Evolutionary conservation across 1,284 basidiomycete species (phyloP), one percentile per base, ranked within the genome.

Genomic region (Moesziomyces aphidis): DNA sequence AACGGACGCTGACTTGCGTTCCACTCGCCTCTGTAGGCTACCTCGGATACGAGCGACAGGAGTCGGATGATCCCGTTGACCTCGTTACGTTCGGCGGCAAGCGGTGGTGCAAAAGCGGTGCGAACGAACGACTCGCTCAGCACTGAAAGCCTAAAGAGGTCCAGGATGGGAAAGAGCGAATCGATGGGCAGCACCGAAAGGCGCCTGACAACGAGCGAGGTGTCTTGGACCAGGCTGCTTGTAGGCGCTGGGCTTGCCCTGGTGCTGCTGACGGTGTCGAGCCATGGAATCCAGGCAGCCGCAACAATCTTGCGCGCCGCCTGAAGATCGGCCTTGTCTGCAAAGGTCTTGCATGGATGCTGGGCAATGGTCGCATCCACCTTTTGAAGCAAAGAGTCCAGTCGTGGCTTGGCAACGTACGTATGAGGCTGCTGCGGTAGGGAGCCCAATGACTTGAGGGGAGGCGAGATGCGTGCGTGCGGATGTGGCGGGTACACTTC

Each of bases 121-220:
- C n/a, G 48, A 5, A 64, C 59, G n/a, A 65, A 68, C 3, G 51
- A n/a, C 0, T 88, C 86, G 81, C 93, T 90, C 28, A 94, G 87
- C 9, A 93, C 83, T 0, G 90, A 91, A 1, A 95, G 87, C 1
- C 93, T 88, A 92, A 92, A 94, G 63, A 95, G 87, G 80, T 95
- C 94, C 10, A 91, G 88, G 1, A 94, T 82, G 0, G 94, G 93
- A 86, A 95, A 95, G 11, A 93, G 87, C 48, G 90, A 87, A 13
- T 88, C 87, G 0, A 88, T 73, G 2, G 89, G 87, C 0, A 95
- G 88, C 0, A 26, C 53, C 7, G 52, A n/a, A 11, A 72, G 49
- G 11, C 46, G 55, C 53, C 59, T 55, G 23, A 50, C 47, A 9
- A 46, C 49, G 2, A 43, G 42, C 5, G 47, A 22, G 9, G 63